Evolutionary conservation across 2,329 filamentous ascomycete species (phyloP), one percentile per base, ranked within the genome.

Genomic region (Neofusicoccum laricinum): DNA sequence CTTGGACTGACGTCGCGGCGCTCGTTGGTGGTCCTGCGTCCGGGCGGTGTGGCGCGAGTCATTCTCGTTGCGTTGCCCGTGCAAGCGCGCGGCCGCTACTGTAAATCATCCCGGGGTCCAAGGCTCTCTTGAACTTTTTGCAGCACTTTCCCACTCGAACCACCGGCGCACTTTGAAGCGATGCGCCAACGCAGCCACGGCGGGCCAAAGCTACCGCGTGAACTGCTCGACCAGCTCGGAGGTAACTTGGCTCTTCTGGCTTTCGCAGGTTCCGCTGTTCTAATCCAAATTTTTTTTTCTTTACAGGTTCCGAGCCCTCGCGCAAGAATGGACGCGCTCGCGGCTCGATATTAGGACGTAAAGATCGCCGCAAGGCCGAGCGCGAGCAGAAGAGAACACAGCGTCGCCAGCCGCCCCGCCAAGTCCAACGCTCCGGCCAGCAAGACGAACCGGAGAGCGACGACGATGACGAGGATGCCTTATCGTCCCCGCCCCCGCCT

Each of bases 291-390:
- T n/a, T 17, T 7, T 34, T 51, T 51, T 3, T 53, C n/a, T 19
- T 21, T 2, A 41, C 38, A 66, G 66, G 63, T 43, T 68, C 70
- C 11, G 69, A 66, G 6, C 67, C 63, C 40, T 66, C 67, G 21
- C 69, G 68, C 62, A 57, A 66, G 66, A 67, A 68, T 65, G 64
- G 66, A n/a, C 69, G 71, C 59, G 64, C 69, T 43, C 71, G 72
- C 64, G 70, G 72, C 62, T 71, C 68, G 46, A 71, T 69, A 34
- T 61, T 70, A 53, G 75, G 74, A 61, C 83, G 89, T 68, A 91
- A 90, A 78, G 87, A 90, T 62, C 83, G 85, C 65, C 84, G 90
- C 64, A 91, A 88, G 72, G 84, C 84, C 15, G 86, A 90, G 69
- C 83, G 90, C 63, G 78, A 81, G 21, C 81, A 86, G 69, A 90